Percentiles rank a stretch among this genome's conserved stretches.
phyloP scores from a whole-genome alignment of 164 flowering plant species.

The Magnolia changhungtana region DNA sequence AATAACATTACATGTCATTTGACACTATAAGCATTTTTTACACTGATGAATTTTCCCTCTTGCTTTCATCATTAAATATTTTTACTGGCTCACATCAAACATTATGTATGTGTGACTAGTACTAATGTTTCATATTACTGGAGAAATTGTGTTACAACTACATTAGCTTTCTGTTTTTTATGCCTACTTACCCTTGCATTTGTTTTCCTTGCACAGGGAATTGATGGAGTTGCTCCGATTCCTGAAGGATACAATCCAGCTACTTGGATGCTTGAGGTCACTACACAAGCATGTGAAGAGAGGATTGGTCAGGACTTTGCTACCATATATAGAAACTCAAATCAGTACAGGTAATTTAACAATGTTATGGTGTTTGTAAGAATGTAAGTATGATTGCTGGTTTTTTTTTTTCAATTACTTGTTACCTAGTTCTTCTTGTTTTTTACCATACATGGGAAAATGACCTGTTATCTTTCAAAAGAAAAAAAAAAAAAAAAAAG shows the following conservation, averaged over 20 bases:
- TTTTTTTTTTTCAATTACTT: neutral
- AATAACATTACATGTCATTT: too few species aligned
- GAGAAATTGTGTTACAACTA: too few species aligned
- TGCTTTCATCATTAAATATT: neutral
- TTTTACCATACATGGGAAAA: neutral
- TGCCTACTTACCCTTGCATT: neutral
- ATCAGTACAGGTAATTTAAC: slow-evolving; percentile 55
- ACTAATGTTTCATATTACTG: neutral
- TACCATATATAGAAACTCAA: slow-evolving; percentile 52
- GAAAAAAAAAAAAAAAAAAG: too few species aligned
- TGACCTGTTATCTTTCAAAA: neutral
- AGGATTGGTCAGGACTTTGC: slow-evolving; percentile 45
- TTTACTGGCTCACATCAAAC: neutral
- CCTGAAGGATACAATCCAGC: slow-evolving; percentile 84
- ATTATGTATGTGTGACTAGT: neutral
- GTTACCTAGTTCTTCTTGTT: too few species aligned
- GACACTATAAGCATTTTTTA: neutral
- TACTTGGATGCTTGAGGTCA: slow-evolving; percentile 95
- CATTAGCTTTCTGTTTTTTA: too few species aligned
- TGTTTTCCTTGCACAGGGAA: slow-evolving; percentile 32
- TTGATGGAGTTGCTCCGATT: slow-evolving; percentile 57
- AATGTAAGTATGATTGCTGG: neutral
- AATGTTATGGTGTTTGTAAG: neutral
- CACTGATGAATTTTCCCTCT: neutral
- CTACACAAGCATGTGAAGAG: slow-evolving; percentile 65